Conservation (phyloP, 768 basidiomycete species). For the Russula lepida region DNA sequence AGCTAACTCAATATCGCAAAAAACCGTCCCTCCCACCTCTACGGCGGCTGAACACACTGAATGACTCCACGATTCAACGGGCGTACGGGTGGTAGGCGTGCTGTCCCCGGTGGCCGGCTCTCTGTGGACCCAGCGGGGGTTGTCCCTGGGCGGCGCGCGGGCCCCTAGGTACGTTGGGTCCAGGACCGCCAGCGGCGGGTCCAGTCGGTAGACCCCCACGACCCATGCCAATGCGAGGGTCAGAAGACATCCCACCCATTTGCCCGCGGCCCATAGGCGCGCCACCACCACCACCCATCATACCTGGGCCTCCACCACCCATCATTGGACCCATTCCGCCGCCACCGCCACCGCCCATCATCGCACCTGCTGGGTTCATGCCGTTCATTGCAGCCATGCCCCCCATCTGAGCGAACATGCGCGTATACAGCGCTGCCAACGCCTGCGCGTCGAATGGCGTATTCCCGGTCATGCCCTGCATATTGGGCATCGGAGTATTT, state of each 20-base stretch:
- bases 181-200: constrained; percentile 15
- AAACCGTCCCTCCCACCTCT: background rate
- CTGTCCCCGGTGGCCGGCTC: constrained; percentile 26
- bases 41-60: constrained; percentile 8
- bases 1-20: background rate
- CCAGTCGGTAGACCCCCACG: constrained; percentile 15
- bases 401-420: constrained; percentile 70
- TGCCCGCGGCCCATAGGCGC: constrained; percentile 17
- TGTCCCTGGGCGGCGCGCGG: constrained; percentile 24
- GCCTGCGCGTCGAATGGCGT: constrained; percentile 85
- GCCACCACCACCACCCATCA: constrained; percentile 18
- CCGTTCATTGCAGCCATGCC: constrained; percentile 45
- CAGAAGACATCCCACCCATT: constrained; percentile 22
- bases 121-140: constrained; percentile 23
- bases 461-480: constrained; percentile 16
- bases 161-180: constrained; percentile 23
- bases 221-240: constrained; percentile 21
- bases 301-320: constrained; percentile 26
- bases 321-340: constrained; percentile 25
- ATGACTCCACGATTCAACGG: constrained; percentile 21
- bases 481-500: constrained; percentile 23
- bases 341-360: constrained; percentile 35
- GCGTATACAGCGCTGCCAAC: constrained; percentile 85
- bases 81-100: constrained; percentile 30
- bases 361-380: constrained; percentile 20